Evolutionary conservation across 2,329 filamentous ascomycete species (phyloP), one percentile per base, ranked within the genome.

Genomic region (Trichoderma koningii): DNA sequence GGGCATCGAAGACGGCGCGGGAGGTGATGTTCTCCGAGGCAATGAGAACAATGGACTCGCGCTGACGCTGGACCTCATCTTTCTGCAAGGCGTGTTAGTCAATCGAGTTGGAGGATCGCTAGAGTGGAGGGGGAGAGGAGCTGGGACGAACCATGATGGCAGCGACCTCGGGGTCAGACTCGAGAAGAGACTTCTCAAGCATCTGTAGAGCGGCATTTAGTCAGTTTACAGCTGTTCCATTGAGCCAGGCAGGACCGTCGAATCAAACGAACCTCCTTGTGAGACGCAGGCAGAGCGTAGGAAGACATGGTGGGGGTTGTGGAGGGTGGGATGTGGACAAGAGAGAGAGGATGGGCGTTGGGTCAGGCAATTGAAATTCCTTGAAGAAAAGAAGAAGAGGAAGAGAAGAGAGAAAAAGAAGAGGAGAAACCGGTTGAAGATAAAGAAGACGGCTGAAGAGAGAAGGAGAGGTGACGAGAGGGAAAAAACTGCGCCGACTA

Each of bases 11-110:
- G 75, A 99, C 95, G 74, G 95, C 93, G 73, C 93, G 93, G 69
- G 95, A 99, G 66, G 95, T 99, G 81, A 99, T 93, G 85, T 99
- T 99, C 85, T 99, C 95, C 65, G 95, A 98, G 76, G 95, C 94
- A 75, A 99, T 99, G 77, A 99, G 89, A 76, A 98, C 92, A 81
- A 99, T 96, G 73, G 93, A 98, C 85, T 99, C 93, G 79, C 92
- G 89, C 85, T 99, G 95, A 77, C 95, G 92, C 86, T 97, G 88
- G 76, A 97, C 90, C 82, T 98, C 94, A 74, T 91, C 88, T 84
- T 92, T 90, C 91, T 95, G 71, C 67, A 70, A 55, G 38, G 65
- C 66, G 23, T 30, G 28, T 63, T 47, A 63, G 34, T 38, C 30
- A 9, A 2, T 30, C 34, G 12, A 14, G 34, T 12, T 5, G 34